Base-by-base conservation (phyloP, 495 filamentous ascomycete genomes). In the Rhizodiscina lignyota region DNA sequence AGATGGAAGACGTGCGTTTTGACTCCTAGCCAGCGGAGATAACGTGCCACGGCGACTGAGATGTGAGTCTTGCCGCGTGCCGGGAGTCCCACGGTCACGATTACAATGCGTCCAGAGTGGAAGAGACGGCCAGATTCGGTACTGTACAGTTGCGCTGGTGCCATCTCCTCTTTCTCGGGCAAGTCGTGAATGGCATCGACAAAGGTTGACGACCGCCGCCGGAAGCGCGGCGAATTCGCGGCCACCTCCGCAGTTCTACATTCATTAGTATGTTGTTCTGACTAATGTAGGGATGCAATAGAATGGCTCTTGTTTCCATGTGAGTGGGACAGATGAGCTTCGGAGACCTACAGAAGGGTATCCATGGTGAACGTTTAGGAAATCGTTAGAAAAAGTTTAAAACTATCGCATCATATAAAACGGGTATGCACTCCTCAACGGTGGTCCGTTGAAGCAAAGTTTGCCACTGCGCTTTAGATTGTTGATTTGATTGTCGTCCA, bases 21-120 rank as follows among this genome's bases (percentile, higher is more conserved):
- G 34, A 99, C 91, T 33, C 89, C 89, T 28, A 97, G 73, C 89
- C 91, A 99, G 61, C 83, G 74, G 24, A 99, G 70, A 62, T 99
- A 99, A 21, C 91, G 74, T 35, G 83, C 83, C 51, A 99, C 60
- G 4, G 91, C 92, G 36, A 99, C 91, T 39, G 83, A 93, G 33
- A 92, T 87, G 54, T 96, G 91, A 74, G 91, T 99, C 62, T 99
- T 99, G 19, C 91, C 91, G 56, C 91, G 76, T 21, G 91, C 91
- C 30, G 91, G 91, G 28, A 93, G 68, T 35, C 91, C 91, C 49
- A 96, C 91, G 44, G 92, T 94, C 35, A 87, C 87, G 38, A 99
- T 96, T 26, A 84, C 85, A 44, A 99, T 96, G 21, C 86, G 72
- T 29, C 91, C 91, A 4, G 89, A 94, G 56, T 99, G 91, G 52